Percentiles rank a stretch among this genome's conserved stretches.
Conservation (phyloP, 176 grass and related monocot genomes). For the Oryza glaberrima region DNA sequence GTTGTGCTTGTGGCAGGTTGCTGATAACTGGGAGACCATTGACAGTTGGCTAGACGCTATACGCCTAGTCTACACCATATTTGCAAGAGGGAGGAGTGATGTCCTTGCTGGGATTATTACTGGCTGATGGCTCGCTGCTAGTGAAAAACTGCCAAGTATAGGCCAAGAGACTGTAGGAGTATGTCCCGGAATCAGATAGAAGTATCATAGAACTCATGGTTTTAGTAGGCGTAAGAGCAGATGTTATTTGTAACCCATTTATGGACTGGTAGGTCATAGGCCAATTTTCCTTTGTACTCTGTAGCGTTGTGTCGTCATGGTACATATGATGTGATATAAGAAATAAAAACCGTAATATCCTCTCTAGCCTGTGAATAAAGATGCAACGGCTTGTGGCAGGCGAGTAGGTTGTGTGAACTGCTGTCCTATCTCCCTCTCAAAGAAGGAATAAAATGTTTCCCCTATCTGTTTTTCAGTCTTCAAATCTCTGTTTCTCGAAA, state of each 20-base stretch:
- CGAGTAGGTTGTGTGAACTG: not conserved
- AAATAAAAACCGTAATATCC: not conserved
- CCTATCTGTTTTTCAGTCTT: not conserved
- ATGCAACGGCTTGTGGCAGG: not conserved
- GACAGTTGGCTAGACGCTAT: constrained; percentile 92
- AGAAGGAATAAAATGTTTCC: not conserved
- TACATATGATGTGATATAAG: not conserved
- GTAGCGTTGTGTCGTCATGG: not conserved
- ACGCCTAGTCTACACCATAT: constrained; percentile 91
- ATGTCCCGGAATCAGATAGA: not conserved
- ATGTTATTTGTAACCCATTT: constrained; percentile 43
- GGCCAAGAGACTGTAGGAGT: constrained; percentile 2
- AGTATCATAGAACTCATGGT: not conserved
- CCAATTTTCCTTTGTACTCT: constrained; percentile 35
- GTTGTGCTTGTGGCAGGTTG: constrained; percentile 55
- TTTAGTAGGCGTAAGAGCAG: constrained; percentile 24
- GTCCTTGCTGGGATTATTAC: constrained; percentile 96
- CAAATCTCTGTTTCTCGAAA: not conserved
- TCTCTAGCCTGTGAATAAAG: not conserved
- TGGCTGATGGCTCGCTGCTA: constrained; percentile 49
- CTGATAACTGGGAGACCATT: constrained; percentile 89
- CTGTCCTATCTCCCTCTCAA: not conserved
- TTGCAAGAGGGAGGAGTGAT: constrained; percentile 85
- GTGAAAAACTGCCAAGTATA: constrained; percentile 13
- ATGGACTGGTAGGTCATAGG: constrained; percentile 20